Base-by-base conservation (phyloP, 129 eudicot genomes). In the Erigeron canadensis region DNA sequence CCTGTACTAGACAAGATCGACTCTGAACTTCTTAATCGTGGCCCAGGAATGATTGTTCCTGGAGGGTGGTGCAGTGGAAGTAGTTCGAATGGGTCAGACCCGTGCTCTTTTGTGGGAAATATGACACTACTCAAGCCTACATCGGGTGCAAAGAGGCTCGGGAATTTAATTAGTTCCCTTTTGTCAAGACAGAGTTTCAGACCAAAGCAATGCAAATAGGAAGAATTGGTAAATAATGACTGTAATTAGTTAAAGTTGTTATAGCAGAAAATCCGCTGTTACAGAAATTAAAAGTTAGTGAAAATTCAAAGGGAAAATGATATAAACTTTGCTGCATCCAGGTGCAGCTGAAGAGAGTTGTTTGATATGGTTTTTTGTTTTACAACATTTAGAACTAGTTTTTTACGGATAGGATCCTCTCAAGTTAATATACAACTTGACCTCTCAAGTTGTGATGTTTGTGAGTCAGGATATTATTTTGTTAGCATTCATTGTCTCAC, bases 11-110 rank as follows among this genome's bases (percentile, higher is more conserved):
- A 84, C 70, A 78, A 66, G 51, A 82, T 89, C 17, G 96, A 89
- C 63, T 73, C 79, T 40, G 89, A 89, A 43, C 80, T 88, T 5
- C 77, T 86, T 73, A 60, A 40, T 15, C 86, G 96, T 22, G 85
- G 87, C 43, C 62, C 67, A 4, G 86, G 59, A 6, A 82, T 70
- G 88, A 63, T 77, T 13, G 92, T 83, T 64, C 92, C 96, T 6
- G 96, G 96, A 46, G 89, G 87, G 15, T 86, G 92, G 96, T 89
- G 92, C 64, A 41, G 73, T 0, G 91, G 89, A 3, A 74, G 58
- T 55, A 46, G 83, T 17, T 75, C 56, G 69, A 89, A 89, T 13
- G 92, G 92, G 51, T 65, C 92, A 0, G 92, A 86, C 67, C 96
- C 96, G 8, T 86, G 92, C 58, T 79, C 79, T 44, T 66, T 65